A percentile compares a stretch with the other conserved stretches of the same genome.
phyloP scores from a whole-genome alignment of 2,329 filamentous ascomycete genomes.

The Pseudogymnoascus verrucosus region DNA sequence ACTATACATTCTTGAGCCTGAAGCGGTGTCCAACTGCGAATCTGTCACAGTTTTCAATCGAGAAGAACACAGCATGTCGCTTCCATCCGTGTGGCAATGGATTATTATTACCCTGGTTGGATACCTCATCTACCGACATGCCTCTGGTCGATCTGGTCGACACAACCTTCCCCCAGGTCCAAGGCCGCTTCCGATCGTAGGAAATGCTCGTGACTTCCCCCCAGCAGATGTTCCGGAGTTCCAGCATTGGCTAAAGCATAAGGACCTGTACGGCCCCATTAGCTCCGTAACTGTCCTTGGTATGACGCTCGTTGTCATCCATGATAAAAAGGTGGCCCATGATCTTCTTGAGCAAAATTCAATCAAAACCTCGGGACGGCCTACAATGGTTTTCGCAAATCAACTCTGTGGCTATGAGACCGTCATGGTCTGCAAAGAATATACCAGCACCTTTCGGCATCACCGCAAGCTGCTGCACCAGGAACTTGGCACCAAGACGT shows the following conservation, averaged over 20 bases:
- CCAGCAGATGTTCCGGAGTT: conserved; percentile 30
- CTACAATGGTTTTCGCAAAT: conserved; percentile 23
- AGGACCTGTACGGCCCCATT: conserved; percentile 33
- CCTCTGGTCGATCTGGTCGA: not conserved
- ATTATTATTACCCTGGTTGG: not conserved
- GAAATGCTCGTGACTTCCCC: conserved; percentile 43
- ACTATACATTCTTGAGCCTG: not conserved
- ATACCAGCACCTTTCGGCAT: conserved; percentile 19
- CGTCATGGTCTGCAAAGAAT: conserved; percentile 19
- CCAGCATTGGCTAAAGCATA: conserved; percentile 37
- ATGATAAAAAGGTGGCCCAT: conserved; percentile 26
- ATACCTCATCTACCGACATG: not conserved
- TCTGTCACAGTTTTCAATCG: not conserved
- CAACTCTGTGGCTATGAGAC: conserved; percentile 24
- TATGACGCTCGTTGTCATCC: conserved; percentile 30
- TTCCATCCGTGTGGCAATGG: not conserved
- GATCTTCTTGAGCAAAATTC: conserved; percentile 28
- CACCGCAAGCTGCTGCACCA: conserved; percentile 25
- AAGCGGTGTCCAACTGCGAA: not conserved
- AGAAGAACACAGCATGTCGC: not conserved
- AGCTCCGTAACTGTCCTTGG: conserved; percentile 32
- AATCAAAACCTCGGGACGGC: conserved; percentile 28
- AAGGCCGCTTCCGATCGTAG: conserved; percentile 38
- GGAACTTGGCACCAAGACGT: conserved; percentile 25
- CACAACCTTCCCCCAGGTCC: conserved; percentile 41